A percentile compares a stretch with the other conserved stretches of the same genome.
These are phyloP conservation scores for Penicillium sp. DNA, from an alignment of 2,329 filamentous ascomycete genomes.

Conservation along the genomic window DNA sequence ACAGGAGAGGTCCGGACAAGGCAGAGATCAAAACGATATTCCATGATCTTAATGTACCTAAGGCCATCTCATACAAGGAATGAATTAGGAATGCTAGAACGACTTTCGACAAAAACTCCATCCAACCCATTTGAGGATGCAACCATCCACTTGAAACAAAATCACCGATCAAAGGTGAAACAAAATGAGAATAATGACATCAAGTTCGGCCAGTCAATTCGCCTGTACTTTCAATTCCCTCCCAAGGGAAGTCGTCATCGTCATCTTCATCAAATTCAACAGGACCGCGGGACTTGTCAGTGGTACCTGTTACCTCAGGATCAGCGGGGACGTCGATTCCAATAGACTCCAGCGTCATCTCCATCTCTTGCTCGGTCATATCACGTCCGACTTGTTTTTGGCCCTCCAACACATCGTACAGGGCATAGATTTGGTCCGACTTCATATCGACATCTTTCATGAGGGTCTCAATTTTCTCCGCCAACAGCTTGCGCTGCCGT, in stretches of 20 bases:
- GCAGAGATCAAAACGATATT: too few relatives aligned
- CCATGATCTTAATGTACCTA: too few relatives aligned
- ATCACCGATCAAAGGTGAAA: neutral
- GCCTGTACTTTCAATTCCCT: slow-evolving; percentile 40
- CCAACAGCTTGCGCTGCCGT: slow-evolving; percentile 57
- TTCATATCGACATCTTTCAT: slow-evolving; percentile 64
- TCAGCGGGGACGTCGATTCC: slow-evolving; percentile 30
- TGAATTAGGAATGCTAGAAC: too few relatives aligned
- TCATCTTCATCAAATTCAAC: slow-evolving; percentile 31
- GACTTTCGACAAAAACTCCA: too few relatives aligned
- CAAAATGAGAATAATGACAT: neutral
- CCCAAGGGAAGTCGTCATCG: slow-evolving; percentile 41
- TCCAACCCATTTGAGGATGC: too few relatives aligned
- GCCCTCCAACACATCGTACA: slow-evolving; percentile 78
- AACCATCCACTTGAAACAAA: neutral
- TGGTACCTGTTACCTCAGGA: slow-evolving; percentile 27
- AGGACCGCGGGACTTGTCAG: slow-evolving; percentile 24
- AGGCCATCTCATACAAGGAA: too few relatives aligned
- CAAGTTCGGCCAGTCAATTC: slow-evolving; percentile 32
- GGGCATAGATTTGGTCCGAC: slow-evolving; percentile 70
- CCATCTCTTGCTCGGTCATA: slow-evolving; percentile 58
- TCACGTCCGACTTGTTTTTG: slow-evolving; percentile 60
- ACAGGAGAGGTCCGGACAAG: too few relatives aligned
- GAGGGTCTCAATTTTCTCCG: slow-evolving; percentile 56
- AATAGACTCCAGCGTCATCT: slow-evolving; percentile 54